Evolutionary conservation across 2,329 filamentous ascomycete species (phyloP), one percentile per base, ranked within the genome.

Genomic region (Penicillium sp.): DNA sequence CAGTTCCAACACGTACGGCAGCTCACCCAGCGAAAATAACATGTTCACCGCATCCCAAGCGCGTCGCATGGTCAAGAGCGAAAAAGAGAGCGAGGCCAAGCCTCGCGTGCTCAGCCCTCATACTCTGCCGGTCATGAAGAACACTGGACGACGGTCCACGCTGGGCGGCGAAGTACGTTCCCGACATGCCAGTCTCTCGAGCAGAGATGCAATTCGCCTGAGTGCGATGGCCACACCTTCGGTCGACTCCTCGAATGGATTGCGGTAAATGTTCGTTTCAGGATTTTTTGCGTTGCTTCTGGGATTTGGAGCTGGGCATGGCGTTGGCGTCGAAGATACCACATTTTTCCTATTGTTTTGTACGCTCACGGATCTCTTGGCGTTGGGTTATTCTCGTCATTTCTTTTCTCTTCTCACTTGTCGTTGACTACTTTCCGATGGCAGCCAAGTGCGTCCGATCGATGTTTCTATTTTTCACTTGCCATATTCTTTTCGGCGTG

Each of bases 1-100:
- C 5, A 74, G 72, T 8, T 63, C 65, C 13, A 65, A 66, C 32
- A 61, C 65, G 4, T 62, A 70, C 13, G 62, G 68, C 37, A 75
- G 72, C 37, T 75, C 77, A 10, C 75, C 76, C 1, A 73, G 68
- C 35, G 75, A 79, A 48, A 76, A 74, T 41, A 65, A 67, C 6
- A 69, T 81, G 60, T 83, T 84, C 60, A 81, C 77, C 0, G 77
- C 79, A 15, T 73, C 75, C 37, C 79, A 82, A 45, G 79, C 80
- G 16, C 70, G 81, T 29, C 71, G 81, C 10, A 82, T 84, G 77
- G 75, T 79, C 26, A 79, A 75, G 55, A 74, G 70, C 32, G 74
- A 79, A 20, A 77, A 76, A 48, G 75, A 76, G 28, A 67, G 70
- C 32, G 72, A 75, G 12, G 69, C 67, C 52, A 74, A 73, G 42